Conservation (phyloP, 1,284 basidiomycete genomes). For the Ustilago esculenta region DNA sequence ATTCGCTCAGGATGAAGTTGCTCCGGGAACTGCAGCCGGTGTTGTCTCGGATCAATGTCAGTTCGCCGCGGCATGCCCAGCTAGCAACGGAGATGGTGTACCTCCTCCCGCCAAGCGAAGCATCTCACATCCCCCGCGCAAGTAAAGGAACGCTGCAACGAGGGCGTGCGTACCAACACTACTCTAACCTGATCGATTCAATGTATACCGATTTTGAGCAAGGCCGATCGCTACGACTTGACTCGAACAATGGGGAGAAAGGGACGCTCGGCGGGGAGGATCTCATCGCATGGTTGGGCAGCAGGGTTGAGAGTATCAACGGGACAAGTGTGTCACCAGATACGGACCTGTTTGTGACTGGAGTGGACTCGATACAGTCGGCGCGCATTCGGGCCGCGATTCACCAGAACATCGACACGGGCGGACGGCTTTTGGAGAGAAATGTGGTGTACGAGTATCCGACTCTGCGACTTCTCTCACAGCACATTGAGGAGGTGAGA, state of each 20-base stretch:
- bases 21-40: slow-evolving; percentile 26
- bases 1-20: slow-evolving; percentile 10
- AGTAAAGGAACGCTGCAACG: slow-evolving; percentile 57
- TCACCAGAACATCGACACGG: slow-evolving; percentile 33
- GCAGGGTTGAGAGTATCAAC: slow-evolving; percentile 26
- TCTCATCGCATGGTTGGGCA: slow-evolving; percentile 24
- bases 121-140: slow-evolving; percentile 35
- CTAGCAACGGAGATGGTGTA: slow-evolving; percentile 45
- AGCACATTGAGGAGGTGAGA: slow-evolving; percentile 41
- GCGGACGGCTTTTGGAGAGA: slow-evolving; percentile 14
- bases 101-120: slow-evolving; percentile 20
- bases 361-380: slow-evolving; percentile 53
- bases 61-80: slow-evolving; percentile 41
- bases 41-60: slow-evolving; percentile 27
- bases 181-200: slow-evolving; percentile 29
- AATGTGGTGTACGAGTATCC: slow-evolving; percentile 53
- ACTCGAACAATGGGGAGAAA: background rate
- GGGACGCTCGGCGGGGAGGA: slow-evolving; percentile 8
- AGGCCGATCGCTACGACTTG: slow-evolving; percentile 29
- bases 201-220: slow-evolving; percentile 49
- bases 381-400: slow-evolving; percentile 48
- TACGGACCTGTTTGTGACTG: slow-evolving; percentile 47
- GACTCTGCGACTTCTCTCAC: slow-evolving; percentile 28
- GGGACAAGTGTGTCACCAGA: slow-evolving; percentile 8
- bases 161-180: slow-evolving; percentile 40